phyloP scores from a whole-genome alignment of 371 early-diverging fungal species.

The Mortierella sp. region DNA sequence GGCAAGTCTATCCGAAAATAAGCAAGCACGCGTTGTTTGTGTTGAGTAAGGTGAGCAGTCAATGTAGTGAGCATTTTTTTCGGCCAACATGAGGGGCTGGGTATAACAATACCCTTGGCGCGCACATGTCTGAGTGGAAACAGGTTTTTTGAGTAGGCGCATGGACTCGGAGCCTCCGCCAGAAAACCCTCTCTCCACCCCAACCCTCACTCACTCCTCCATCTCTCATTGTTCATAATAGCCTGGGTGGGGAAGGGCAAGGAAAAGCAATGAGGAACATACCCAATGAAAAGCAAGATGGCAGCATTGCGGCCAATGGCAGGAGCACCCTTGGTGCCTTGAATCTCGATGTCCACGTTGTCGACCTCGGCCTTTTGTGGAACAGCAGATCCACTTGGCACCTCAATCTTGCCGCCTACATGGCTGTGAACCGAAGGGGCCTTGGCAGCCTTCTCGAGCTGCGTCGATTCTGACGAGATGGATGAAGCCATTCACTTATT shows the following conservation, averaged over 20 bases:
- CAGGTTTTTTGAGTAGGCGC: too few species aligned
- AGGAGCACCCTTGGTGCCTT: background rate
- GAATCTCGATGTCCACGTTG: slow-evolving; percentile 17
- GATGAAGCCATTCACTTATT: slow-evolving; percentile 29
- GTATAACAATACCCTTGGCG: too few species aligned
- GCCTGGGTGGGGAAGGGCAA: background rate
- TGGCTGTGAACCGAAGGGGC: background rate
- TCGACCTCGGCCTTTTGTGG: background rate
- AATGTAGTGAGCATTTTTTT: background rate
- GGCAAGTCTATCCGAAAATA: slow-evolving; percentile 56
- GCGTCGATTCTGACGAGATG: slow-evolving; percentile 28
- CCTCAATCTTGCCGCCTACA: slow-evolving; percentile 4
- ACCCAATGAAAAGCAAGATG: slow-evolving; percentile 47
- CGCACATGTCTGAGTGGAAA: too few species aligned
- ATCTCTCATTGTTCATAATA: too few species aligned
- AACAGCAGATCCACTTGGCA: too few species aligned
- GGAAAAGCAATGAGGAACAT: background rate
- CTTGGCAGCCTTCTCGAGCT: slow-evolving; percentile 12
- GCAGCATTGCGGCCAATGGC: slow-evolving; percentile 28
- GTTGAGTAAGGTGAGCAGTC: too few species aligned
- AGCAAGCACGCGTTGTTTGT: too few species aligned
- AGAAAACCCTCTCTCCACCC: background rate
- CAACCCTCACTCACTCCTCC: too few species aligned
- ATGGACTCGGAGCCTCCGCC: too few species aligned
- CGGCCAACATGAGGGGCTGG: too few species aligned